Percentiles rank a stretch among this genome's conserved stretches.
Conservation (phyloP, 331 rosid genomes). For the Malus hybrid region DNA sequence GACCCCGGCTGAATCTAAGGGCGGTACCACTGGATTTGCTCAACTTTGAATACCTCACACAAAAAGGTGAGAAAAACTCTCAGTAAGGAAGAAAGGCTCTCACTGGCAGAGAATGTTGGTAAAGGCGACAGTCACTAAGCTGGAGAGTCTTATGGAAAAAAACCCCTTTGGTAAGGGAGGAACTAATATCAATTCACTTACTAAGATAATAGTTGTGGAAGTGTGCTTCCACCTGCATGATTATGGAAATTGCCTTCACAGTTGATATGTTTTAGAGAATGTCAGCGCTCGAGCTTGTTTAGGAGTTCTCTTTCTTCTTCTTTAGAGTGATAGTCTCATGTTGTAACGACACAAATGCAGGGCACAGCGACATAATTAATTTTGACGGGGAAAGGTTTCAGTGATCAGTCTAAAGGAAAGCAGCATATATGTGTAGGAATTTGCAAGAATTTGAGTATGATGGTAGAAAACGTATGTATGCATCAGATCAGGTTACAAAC, state of each 20-base stretch:
- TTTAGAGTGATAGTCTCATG: neutral
- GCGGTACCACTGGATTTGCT: too few species aligned
- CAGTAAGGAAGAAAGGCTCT: too few species aligned
- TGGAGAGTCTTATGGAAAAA: too few species aligned
- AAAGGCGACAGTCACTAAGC: too few species aligned
- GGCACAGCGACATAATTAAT: conserved; percentile 42
- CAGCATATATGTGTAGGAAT: neutral
- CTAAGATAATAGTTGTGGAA: too few species aligned
- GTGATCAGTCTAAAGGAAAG: conserved; percentile 9
- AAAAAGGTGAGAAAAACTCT: too few species aligned
- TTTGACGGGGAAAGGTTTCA: conserved; percentile 33
- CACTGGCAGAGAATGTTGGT: too few species aligned
- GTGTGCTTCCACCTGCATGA: neutral
- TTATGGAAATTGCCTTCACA: neutral
- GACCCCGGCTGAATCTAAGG: too few species aligned
- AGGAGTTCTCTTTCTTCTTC: neutral
- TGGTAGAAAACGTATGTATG: neutral
- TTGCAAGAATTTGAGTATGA: neutral
- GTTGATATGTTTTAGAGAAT: neutral
- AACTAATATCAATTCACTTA: too few species aligned
- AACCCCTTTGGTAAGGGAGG: too few species aligned
- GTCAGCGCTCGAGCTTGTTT: neutral
- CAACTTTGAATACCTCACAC: too few species aligned
- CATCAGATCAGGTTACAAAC: neutral
- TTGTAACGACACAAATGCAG: conserved; percentile 34